Base-by-base conservation (phyloP, 2,329 filamentous ascomycete genomes). In the Alternaria alternata region DNA sequence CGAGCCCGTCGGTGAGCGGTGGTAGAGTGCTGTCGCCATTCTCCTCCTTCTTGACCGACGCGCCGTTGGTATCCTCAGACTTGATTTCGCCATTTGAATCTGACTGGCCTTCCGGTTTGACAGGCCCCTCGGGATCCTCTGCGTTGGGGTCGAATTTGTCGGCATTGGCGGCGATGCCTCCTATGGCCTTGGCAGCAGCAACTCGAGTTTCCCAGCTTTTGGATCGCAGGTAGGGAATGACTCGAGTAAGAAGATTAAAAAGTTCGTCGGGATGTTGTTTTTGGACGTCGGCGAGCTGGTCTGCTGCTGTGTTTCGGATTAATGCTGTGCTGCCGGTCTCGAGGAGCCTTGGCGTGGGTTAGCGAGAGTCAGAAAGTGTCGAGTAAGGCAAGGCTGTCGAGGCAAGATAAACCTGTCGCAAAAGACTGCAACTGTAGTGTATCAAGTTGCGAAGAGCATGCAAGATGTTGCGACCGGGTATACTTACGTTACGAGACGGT, bases 231-330 rank as follows among this genome's bases (percentile, higher is more conserved):
- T 97, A 99, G 1, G 95, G 94, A n/a, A 99, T 89, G 32, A 99
- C 94, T 62, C 94, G 87, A 30, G 93, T 94, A 12, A 99, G 86
- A 7, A 99, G 86, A 75, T 98, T 97, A 81, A 98, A 98, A 1
- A 99, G 84, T 79, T 99, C 96, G 81, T 99, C 94, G 0, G 95
- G 95, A 73, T 98, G 95, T 78, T 95, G 92, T 78, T 97, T 98
- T 81, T 99, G 96, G 79, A 97, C 95, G 81, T 99, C 95, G 63
- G 94, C 95, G 65, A 99, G 86, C 81, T 99, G 95, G 75, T 96
- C 93, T 63, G 96, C 95, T 64, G 95, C 96, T 64, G 95, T 99
- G 76, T 97, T 96, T 69, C 96, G 90, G 76, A 99, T 98, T 68
- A 99, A 85, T 76, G 91, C 90, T 62, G 95, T 99, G 81, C 94